Evolutionary conservation across 129 eudicot genomes (phyloP).

Genomic region (Escallonia herrerae): DNA sequence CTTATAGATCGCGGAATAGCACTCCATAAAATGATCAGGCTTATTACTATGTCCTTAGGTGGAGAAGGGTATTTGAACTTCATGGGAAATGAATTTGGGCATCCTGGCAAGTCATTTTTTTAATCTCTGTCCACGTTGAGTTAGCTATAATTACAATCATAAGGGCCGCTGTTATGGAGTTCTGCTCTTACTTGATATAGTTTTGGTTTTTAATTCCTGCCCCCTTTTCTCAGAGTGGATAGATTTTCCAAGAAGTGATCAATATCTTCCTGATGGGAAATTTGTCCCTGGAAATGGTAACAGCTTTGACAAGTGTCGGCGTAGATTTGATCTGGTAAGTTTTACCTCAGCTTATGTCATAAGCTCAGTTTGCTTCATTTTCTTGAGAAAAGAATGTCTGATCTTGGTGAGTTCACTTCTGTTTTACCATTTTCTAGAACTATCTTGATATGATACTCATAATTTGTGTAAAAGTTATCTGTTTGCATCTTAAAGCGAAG

Average conservation of each 20-base stretch:
- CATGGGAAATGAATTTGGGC: constrained; percentile 99
- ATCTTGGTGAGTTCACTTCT: neutral
- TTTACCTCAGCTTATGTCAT: neutral
- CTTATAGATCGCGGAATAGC: constrained; percentile 94
- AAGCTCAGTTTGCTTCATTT: neutral
- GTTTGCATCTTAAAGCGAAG: too few relatives aligned
- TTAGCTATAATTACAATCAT: neutral
- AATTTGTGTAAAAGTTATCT: too few relatives aligned
- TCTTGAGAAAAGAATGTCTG: neutral
- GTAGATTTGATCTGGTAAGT: constrained; percentile 90
- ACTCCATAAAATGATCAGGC: constrained; percentile 96
- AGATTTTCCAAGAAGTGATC: constrained; percentile 94
- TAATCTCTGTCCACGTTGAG: neutral
- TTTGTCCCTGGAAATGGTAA: constrained; percentile 66
- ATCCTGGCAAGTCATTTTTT: constrained; percentile 64
- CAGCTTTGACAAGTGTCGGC: constrained; percentile 92
- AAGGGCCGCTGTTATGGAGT: neutral
- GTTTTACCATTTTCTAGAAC: neutral
- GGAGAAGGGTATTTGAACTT: constrained; percentile 98
- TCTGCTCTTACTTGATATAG: neutral
- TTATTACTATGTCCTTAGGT: constrained; percentile 92
- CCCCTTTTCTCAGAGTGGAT: constrained; percentile 76
- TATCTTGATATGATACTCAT: too few relatives aligned
- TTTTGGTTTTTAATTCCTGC: constrained; percentile 1
- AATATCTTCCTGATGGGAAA: constrained; percentile 75